phyloP scores from a whole-genome alignment of 164 flowering plant genomes.

The Vitis cinerea region DNA sequence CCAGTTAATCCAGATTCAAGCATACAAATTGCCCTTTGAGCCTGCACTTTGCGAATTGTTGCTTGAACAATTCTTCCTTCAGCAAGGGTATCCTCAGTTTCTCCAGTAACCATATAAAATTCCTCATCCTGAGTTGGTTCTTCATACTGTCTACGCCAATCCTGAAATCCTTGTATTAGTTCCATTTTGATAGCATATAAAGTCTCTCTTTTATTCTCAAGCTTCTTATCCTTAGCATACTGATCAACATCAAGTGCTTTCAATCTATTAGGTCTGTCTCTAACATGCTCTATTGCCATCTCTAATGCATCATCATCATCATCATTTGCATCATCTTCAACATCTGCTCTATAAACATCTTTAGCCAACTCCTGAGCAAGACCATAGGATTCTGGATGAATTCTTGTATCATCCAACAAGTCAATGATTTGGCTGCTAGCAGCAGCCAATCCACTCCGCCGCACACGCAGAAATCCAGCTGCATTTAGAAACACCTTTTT shows the following conservation, averaged over 20 bases:
- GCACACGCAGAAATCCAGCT: conserved; percentile 86
- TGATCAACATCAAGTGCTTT: conserved; percentile 44
- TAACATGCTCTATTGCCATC: conserved; percentile 89
- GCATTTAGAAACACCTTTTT: conserved; percentile 88
- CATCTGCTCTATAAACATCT: conserved; percentile 59
- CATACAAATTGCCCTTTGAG: conserved; percentile 56
- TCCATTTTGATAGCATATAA: conserved; percentile 70
- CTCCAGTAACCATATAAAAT: conserved; percentile 88
- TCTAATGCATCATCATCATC: conserved; percentile 84
- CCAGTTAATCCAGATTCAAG: conserved; percentile 94
- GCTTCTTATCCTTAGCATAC: conserved; percentile 45
- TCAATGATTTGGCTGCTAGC: conserved; percentile 73
- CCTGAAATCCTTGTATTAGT: conserved; percentile 81
- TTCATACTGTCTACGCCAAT: conserved; percentile 64
- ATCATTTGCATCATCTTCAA: conserved; percentile 56
- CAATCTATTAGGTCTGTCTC: conserved; percentile 62
- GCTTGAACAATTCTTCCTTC: conserved; percentile 89
- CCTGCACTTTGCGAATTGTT: conserved; percentile 77
- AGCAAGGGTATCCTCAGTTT: conserved; percentile 76
- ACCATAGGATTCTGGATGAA: conserved; percentile 93
- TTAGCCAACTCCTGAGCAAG: conserved; percentile 88
- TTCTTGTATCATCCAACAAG: conserved; percentile 91
- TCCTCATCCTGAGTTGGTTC: conserved; percentile 87
- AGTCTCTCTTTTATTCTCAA: conserved; percentile 57
- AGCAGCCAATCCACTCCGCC: conserved; percentile 85